Percentiles rank a stretch among this genome's conserved stretches.
These are phyloP conservation scores for Boletales sp. DNA, from an alignment of 768 basidiomycete species.

Conservation along the genomic window DNA sequence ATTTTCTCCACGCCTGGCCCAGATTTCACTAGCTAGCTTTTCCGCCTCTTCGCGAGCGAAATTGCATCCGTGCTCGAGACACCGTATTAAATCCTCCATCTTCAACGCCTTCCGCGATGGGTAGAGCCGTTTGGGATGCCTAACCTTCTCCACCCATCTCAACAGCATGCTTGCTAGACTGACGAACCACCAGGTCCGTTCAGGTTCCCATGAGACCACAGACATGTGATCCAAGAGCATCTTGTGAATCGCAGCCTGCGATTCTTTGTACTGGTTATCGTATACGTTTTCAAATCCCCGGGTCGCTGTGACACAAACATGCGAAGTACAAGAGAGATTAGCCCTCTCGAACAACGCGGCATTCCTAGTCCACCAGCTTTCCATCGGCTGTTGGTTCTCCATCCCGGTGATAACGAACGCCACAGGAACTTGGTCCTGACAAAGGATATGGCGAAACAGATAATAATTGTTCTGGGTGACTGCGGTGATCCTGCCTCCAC, in stretches of 20 bases:
- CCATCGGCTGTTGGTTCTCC: conserved; percentile 29
- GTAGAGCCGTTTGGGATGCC: not conserved
- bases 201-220: conserved; percentile 18
- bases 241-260: conserved; percentile 22
- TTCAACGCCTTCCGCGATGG: conserved; percentile 4
- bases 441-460: conserved; percentile 26
- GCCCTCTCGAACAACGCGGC: conserved; percentile 21
- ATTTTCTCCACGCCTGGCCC: conserved; percentile 10
- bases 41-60: conserved; percentile 13
- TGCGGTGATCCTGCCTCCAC: conserved; percentile 27
- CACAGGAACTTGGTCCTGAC: conserved; percentile 28
- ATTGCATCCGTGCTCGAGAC: conserved; percentile 14
- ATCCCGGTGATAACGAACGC: conserved; percentile 30
- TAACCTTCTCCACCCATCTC: conserved; percentile 14
- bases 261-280: conserved; percentile 28
- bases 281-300: conserved; percentile 20
- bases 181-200: conserved; percentile 18
- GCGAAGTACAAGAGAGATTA: conserved; percentile 21
- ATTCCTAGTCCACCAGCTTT: conserved; percentile 33
- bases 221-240: conserved; percentile 19
- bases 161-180: conserved; percentile 18
- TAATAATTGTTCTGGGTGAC: conserved; percentile 24
- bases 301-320: conserved; percentile 39
- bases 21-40: conserved; percentile 16
- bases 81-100: conserved; percentile 10